Evolutionary conservation across 164 flowering plant species (phyloP), one percentile per base, ranked within the genome.

Genomic region (Magnolia kwangsiensis): DNA sequence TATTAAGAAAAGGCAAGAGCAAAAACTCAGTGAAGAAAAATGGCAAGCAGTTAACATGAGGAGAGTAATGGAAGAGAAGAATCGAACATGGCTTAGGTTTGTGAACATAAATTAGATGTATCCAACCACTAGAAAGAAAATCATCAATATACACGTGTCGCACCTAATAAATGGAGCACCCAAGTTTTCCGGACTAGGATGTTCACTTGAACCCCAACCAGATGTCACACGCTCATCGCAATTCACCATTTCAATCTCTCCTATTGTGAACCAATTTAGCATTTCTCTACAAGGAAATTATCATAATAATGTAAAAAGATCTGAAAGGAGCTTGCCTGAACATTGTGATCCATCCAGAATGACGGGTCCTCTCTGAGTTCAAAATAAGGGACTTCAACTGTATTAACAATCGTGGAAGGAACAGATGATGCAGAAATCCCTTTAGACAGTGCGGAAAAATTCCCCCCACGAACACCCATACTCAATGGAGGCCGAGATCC

Each of bases 261-360:
- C 61, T 55, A 11, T 3, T 16, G 61, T 11, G 61, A 55, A 55
- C 11, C 13, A 55, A 55, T 11, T 55, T 9, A 16, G 61, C 61
- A 55, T 10, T 16, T 16, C 13, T 55, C 11, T 55, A 66, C 31
- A 21, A 66, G 76, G 1, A 82, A 23, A 73, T 72, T 64, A 18
- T 5, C 58, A 69, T 18, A 55, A 16, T 11, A 7, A 66, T 50
- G 11, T 37, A 21, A 20, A 67, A 18, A 11, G 65, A 23, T 51
- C 18, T 63, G 50, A 23, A 63, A 51, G 58, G 5, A 71, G 50
- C 61, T 74, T 80, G 90, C 99, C 90, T 96, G 99, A 77, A 96
- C 99, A 88, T 93, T 96, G 81, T 93, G 98, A 78, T 96, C 97
- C 92, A 91, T 89, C 99, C 99, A 96, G 70, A 94, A 96, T 1